Conservation (phyloP, 1,139 yeast species). For the Pichia terricola region DNA sequence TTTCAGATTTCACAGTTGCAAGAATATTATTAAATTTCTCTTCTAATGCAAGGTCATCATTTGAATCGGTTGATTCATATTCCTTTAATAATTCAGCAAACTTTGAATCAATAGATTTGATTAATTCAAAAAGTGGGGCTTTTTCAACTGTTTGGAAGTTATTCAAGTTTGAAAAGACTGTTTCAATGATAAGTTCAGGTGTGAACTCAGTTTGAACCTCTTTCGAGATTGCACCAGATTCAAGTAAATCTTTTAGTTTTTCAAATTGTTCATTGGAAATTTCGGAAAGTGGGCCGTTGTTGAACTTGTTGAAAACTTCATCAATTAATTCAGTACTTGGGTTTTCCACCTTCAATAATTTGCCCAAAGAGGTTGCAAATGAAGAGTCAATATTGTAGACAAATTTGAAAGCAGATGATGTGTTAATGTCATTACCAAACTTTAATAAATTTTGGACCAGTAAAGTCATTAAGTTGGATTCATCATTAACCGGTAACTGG, state of each 20-base stretch:
- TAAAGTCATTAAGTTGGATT: slow-evolving; percentile 9
- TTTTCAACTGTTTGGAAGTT: slow-evolving; percentile 13
- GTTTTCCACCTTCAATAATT: slow-evolving; percentile 6
- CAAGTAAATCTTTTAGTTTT: slow-evolving; percentile 6
- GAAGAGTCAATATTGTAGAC: slow-evolving; percentile 13
- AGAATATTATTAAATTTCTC: slow-evolving; percentile 12
- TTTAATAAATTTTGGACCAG: slow-evolving; percentile 12
- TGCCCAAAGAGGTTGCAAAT: slow-evolving; percentile 16
- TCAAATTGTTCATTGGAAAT: slow-evolving; percentile 9
- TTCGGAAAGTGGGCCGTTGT: slow-evolving; percentile 13
- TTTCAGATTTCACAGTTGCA: slow-evolving; percentile 12
- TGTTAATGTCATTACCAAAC: slow-evolving; percentile 8
- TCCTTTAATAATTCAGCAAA: slow-evolving; percentile 12
- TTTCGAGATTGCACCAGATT: too few species aligned
- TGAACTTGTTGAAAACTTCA: slow-evolving; percentile 9
- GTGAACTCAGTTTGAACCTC: too few species aligned
- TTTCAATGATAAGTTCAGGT: slow-evolving; percentile 4
- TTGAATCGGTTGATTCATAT: slow-evolving; percentile 15
- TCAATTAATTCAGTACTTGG: slow-evolving; percentile 11
- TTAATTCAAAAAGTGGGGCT: slow-evolving; percentile 15
- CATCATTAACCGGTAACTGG: slow-evolving; percentile 9
- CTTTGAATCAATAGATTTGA: slow-evolving; percentile 12
- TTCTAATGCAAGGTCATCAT: slow-evolving; percentile 11
- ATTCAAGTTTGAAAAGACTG: slow-evolving; percentile 20
- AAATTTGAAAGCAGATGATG: slow-evolving; percentile 15